Conservation (phyloP, 331 rosid species). For the Stylosanthes scabra region DNA sequence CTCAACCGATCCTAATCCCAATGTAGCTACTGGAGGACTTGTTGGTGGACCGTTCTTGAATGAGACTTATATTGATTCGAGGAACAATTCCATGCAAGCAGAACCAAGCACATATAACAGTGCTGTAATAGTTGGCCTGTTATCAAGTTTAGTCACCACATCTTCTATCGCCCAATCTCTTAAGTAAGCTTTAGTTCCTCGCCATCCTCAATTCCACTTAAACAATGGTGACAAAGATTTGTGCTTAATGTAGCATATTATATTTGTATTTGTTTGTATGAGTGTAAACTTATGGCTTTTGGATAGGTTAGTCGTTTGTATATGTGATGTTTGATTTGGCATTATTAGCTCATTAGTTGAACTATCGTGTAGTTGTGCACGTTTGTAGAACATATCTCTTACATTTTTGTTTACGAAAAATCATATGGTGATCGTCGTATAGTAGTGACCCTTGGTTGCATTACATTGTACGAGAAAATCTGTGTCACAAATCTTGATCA, state of each 20-base stretch:
- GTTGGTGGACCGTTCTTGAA: conserved; percentile 96
- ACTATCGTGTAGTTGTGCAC: conserved; percentile 36
- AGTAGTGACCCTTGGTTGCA: conserved; percentile 24
- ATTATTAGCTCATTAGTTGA: conserved; percentile 33
- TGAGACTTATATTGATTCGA: conserved; percentile 70
- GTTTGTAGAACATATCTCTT: conserved; percentile 14
- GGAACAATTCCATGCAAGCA: conserved; percentile 87
- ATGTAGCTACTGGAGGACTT: conserved; percentile 89
- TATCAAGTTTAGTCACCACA: conserved; percentile 92
- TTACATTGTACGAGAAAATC: conserved; percentile 18
- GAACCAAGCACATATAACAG: conserved; percentile 96
- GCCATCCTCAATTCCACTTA: not conserved
- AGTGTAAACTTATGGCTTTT: conserved; percentile 23
- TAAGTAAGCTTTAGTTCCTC: conserved; percentile 44
- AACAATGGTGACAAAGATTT: conserved; percentile 5
- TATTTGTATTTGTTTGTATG: conserved; percentile 39
- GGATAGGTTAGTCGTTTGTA: conserved; percentile 30
- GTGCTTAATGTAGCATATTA: conserved; percentile 34
- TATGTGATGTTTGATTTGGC: conserved; percentile 38
- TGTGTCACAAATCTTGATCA: not conserved
- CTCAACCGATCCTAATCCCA: conserved; percentile 82
- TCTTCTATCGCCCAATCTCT: conserved; percentile 82
- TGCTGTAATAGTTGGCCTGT: conserved; percentile 86
- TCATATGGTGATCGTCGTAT: not conserved
- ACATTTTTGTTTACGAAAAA: not conserved